Conservation (phyloP, 2,329 filamentous ascomycete species). For the Epichloe uncinata region DNA sequence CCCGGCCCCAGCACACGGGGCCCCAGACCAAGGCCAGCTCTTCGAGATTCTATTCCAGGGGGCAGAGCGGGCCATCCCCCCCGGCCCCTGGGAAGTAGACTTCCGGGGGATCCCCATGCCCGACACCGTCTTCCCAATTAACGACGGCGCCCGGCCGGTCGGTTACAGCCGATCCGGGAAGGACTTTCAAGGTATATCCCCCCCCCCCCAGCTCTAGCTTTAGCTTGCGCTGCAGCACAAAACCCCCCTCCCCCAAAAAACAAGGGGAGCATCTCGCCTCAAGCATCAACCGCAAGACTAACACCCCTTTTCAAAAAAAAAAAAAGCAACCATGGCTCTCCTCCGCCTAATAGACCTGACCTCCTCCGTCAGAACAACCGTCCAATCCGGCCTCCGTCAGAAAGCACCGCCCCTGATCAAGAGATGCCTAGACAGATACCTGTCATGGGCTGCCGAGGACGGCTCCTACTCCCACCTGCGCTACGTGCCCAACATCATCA, state of each 20-base stretch:
- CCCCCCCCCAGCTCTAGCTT: too few species aligned
- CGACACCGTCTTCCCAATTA: conserved; percentile 22
- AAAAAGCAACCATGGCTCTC: conserved; percentile 26
- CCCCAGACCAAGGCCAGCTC: too few species aligned
- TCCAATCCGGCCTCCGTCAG: conserved; percentile 21
- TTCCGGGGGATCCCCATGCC: conserved; percentile 27
- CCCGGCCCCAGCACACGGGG: too few species aligned
- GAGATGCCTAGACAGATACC: conserved; percentile 20
- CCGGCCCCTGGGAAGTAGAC: conserved; percentile 26
- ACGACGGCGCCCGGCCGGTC: conserved; percentile 18
- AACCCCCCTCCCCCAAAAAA: too few species aligned
- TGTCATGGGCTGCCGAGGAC: conserved; percentile 29
- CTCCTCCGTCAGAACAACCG: conserved; percentile 17
- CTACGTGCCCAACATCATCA: conserved; percentile 25
- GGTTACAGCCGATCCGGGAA: conserved; percentile 24
- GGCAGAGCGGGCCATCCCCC: conserved; percentile 27
- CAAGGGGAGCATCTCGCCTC: background rate
- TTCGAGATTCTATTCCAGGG: conserved; percentile 29
- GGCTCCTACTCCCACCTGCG: conserved; percentile 22
- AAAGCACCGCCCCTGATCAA: conserved; percentile 22
- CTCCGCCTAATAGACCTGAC: conserved; percentile 28
- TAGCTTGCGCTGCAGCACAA: too few species aligned
- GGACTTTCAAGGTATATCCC: conserved; percentile 23
- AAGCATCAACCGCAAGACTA: background rate
- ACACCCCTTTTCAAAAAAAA: background rate